These are phyloP conservation scores for Adenanthera pavonina DNA, from an alignment of 306 rosid species.

Conservation along the genomic window DNA sequence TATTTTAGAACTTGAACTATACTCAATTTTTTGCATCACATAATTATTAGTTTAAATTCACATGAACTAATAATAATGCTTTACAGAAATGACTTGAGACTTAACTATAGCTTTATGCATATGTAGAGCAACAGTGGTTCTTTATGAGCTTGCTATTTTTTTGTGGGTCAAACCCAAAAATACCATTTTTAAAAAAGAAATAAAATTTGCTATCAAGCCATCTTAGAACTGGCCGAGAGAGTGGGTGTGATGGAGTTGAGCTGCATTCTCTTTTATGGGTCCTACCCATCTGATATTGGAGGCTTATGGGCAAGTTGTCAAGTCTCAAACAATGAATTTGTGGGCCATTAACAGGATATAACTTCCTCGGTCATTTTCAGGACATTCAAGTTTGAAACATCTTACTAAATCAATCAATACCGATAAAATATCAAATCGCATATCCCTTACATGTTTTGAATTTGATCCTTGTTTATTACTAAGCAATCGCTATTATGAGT, in stretches of 20 bases:
- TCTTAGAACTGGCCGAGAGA: constrained; percentile 29
- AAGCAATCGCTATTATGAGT: not conserved
- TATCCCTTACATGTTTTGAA: not conserved
- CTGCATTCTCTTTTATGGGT: constrained; percentile 38
- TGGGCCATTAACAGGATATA: constrained; percentile 42
- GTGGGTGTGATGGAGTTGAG: constrained; percentile 42
- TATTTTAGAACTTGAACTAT: no score
- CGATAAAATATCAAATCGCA: not conserved
- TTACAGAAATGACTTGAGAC: constrained; percentile 38
- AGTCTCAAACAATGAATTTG: constrained; percentile 45
- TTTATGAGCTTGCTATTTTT: constrained; percentile 9
- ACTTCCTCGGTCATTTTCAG: constrained; percentile 23
- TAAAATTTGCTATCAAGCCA: constrained; percentile 22
- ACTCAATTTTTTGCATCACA: not conserved
- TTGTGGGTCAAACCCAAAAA: constrained; percentile 47
- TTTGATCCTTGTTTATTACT: not conserved
- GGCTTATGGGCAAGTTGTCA: constrained; percentile 47
- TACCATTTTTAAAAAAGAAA: constrained; percentile 33
- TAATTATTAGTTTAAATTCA: constrained; percentile 29
- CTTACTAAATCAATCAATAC: not conserved
- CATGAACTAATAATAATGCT: constrained; percentile 40
- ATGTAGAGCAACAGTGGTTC: constrained; percentile 51
- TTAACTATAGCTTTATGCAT: constrained; percentile 49
- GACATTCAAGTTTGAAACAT: constrained; percentile 35
- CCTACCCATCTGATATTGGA: constrained; percentile 58